A percentile compares a stretch with the other conserved stretches of the same genome.
Conservation (phyloP, 306 rosid species). For the Castanea mollissima region DNA sequence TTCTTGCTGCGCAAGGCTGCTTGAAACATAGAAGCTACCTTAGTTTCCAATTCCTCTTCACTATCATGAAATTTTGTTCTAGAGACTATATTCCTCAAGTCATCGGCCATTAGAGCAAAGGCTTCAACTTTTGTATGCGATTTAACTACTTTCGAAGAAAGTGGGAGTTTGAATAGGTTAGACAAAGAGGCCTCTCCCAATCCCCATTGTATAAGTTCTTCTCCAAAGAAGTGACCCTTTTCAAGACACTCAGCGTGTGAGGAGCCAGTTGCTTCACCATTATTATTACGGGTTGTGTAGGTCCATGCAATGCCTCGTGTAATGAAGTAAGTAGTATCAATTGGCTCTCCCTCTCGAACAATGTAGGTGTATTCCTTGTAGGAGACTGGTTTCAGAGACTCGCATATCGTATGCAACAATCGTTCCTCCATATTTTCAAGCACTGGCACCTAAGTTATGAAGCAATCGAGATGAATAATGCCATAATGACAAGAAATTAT, state of each 20-base stretch:
- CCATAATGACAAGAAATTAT: background rate
- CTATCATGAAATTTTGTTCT: too few species aligned
- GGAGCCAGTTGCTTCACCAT: slow-evolving; percentile 44
- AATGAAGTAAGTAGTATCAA: slow-evolving; percentile 50
- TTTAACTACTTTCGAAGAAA: slow-evolving; percentile 37
- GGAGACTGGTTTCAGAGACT: slow-evolving; percentile 45
- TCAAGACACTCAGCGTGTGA: slow-evolving; percentile 34
- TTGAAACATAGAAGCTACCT: background rate
- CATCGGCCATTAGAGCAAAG: slow-evolving; percentile 79
- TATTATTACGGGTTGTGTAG: slow-evolving; percentile 29
- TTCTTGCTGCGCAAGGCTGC: slow-evolving; percentile 48
- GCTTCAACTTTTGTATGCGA: slow-evolving; percentile 43
- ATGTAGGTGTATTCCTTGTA: slow-evolving; percentile 31
- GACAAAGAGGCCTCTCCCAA: slow-evolving; percentile 22
- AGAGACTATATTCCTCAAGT: slow-evolving; percentile 74
- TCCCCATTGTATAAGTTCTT: slow-evolving; percentile 70
- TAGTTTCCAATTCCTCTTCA: too few species aligned
- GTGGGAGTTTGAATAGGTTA: slow-evolving; percentile 24
- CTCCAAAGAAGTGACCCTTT: slow-evolving; percentile 90
- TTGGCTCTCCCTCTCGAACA: slow-evolving; percentile 49
- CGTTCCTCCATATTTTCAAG: slow-evolving; percentile 45
- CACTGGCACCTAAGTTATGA: slow-evolving; percentile 29
- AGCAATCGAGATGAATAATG: background rate
- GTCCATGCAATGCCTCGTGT: slow-evolving; percentile 45
- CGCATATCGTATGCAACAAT: slow-evolving; percentile 46